Base-by-base conservation (phyloP, 768 basidiomycete species). In the Rhodotorula babjevae region DNA sequence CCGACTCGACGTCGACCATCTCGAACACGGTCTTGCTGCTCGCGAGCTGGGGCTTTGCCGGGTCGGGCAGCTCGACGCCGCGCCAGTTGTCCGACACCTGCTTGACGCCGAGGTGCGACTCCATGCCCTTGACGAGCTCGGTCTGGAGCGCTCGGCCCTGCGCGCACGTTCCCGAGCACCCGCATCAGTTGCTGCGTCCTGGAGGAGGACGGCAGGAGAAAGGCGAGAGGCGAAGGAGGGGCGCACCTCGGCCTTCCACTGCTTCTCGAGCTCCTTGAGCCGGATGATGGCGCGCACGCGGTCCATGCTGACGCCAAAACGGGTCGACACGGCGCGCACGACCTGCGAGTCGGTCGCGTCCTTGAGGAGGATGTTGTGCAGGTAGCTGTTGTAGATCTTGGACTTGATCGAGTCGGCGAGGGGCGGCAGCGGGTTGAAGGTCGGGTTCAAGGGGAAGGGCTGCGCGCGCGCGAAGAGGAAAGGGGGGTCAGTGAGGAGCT, bases 401-500 rank as follows among this genome's bases (percentile, higher is more conserved):
- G 84, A 82, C 56, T 87, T 85, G 53, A 86, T 79, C 14, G 76
- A 79, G 74, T 92, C 86, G 3, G 91, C 89, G 60, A 91, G 82
- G 11, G 92, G 92, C 12, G 86, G 81, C 19, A 89, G 90, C 11
- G 93, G 92, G 76, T 85, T 86, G 82, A 93, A 95, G 2, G 89
- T 87, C 11, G 87, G 87, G 78, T 95, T 94, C 81, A 90, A 83
- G 21, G 91, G 90, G 79, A 93, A 93, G 0, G 91, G 92, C 91
- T 93, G 70, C n/a, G 46, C 29, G 33, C 33, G 60, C 25, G 19
- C 29, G 36, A 7, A 49, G 0, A 40, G 3, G 53, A 23, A 15
- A 16, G 68, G 31, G 9, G 27, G 40, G 8, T 9, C 42, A 29
- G 27, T 55, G 5, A 11, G 0, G 47, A 14, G n/a, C 21, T 7